Base-by-base conservation (phyloP, 768 basidiomycete species). In the Roridomyces roridus region DNA sequence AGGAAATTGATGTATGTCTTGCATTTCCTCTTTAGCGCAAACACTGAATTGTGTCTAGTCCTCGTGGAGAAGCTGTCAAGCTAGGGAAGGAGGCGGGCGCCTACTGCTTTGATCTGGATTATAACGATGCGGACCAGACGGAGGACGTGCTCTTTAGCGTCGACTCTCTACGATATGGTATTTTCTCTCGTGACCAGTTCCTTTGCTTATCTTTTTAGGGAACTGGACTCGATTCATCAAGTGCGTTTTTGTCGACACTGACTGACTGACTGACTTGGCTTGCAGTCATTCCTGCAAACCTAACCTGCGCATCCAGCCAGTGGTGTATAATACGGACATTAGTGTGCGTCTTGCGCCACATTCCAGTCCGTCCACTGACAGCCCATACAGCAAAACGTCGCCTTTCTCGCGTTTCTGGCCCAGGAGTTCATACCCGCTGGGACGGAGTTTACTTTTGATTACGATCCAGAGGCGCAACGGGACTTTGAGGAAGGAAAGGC, bases 201-300 rank as follows among this genome's bases (percentile, higher is more conserved):
- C 26, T n/a, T 45, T 20, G 20, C 42, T 39, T 15, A 34, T 55
- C 34, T 24, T 45, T 48, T 55, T 34, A 64, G 68, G 69, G 8
- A 70, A 70, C 26, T 70, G 69, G 69, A 67, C 69, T 2, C 57
- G 68, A 2, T 70, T 70, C 50, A 55, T 68, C 39, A 70, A 68
- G 68, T 69, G 44, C 18, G 57, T 51, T 2, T n/a, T 25, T 17
- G n/a, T n/a, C n/a, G n/a, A 20, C 42, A n/a, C 14, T 34, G 47
- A 12, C 25, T 52, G 17, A 34, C 46, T 31, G 35, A 24, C 8
- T 5, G 18, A 17, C 25, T 15, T n/a, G n/a, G n/a, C n/a, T 24
- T 23, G 10, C 18, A 69, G 68, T 35, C 69, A 70, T 44, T 66
- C 66, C 2, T 70, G 69, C 46, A 49, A 60, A 4, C 69, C 69